Base-by-base conservation (phyloP, 208 protist genomes). In the Angomonas deanei region DNA sequence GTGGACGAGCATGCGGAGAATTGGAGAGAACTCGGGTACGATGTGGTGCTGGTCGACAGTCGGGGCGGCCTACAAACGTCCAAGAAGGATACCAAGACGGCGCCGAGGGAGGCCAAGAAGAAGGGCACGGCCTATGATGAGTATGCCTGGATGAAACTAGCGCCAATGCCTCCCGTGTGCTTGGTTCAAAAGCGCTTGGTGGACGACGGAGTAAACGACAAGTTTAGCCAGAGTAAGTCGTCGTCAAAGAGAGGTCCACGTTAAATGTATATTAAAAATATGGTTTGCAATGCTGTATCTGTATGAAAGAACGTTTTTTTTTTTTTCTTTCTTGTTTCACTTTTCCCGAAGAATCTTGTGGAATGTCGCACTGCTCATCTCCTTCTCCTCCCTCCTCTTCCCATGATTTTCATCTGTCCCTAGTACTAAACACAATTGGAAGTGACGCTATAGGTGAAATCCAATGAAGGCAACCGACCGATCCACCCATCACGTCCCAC, bases 21-120 rank as follows among this genome's bases (percentile, higher is more conserved):
- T 2, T 94, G 88, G 88, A 80, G 68, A 2, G 82, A 88, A 70
- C 60, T 94, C 1, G 88, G 88, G 52, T 94, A 94, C 67, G 74
- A 82, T 21, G 80, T 83, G 10, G 74, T 88, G 5, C 78, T 85
- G 33, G 76, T 93, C 8, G 76, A 75, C 28, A 72, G 47, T 32
- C 28, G 54, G 8, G 42, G 10, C 10, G 30, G 28, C 2, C 10
- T 23, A 42, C 54, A 10, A 32, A 28, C 34, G 28, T 42, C 31
- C 32, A 61, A 28, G 21, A 46, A 28, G 2, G 24, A 17, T 26
- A 11, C 11, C 3, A 6, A 11, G 23, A 11, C 55, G 19, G 33
- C 33, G 3, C 31, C 27, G 26, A 19, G 21, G 13, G n/a, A 19
- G 21, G 21, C 27, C 52, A 39, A 34, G 36, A 10, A 32, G 26